Conservation (phyloP, 1,284 basidiomycete genomes). For the Taiwanofungus camphoratus region DNA sequence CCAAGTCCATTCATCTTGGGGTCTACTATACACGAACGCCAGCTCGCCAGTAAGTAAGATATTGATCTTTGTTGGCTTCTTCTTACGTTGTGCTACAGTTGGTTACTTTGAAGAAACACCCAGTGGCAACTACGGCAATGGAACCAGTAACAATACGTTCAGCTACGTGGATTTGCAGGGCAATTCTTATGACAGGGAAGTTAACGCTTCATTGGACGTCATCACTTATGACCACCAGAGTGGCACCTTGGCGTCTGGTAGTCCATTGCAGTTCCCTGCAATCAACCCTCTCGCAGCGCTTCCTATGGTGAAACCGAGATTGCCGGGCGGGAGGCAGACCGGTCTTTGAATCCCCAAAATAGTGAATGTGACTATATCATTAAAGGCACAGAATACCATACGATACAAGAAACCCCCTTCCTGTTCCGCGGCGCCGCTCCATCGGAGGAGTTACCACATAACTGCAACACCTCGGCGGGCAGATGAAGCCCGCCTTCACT, state of each 20-base stretch:
- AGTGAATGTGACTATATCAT: not conserved
- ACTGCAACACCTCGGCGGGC: conserved; percentile 13
- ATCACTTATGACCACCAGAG: conserved; percentile 56
- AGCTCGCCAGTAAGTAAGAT: conserved; percentile 44
- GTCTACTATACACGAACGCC: conserved; percentile 52
- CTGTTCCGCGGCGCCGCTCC: conserved; percentile 2
- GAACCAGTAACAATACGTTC: conserved; percentile 65
- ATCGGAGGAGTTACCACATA: conserved; percentile 1
- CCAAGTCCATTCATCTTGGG: conserved; percentile 55
- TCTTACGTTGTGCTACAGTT: conserved; percentile 27
- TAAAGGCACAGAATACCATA: not conserved
- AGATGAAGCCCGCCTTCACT: conserved; percentile 21
- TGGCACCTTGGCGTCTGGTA: conserved; percentile 43
- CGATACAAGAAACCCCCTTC: not conserved
- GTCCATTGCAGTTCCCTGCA: conserved; percentile 10
- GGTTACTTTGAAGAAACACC: conserved; percentile 47
- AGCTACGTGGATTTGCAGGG: conserved; percentile 51
- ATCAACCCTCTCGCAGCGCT: conserved; percentile 17
- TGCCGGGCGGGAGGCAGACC: conserved; percentile 35
- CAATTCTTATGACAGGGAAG: conserved; percentile 58
- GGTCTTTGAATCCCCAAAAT: conserved; percentile 6
- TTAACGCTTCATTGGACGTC: conserved; percentile 53
- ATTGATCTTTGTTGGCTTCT: not conserved
- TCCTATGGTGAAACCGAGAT: conserved; percentile 28
- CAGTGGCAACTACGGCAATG: conserved; percentile 55